Base-by-base conservation (phyloP, 768 basidiomycete species). In the Polyporus arcularius region DNA sequence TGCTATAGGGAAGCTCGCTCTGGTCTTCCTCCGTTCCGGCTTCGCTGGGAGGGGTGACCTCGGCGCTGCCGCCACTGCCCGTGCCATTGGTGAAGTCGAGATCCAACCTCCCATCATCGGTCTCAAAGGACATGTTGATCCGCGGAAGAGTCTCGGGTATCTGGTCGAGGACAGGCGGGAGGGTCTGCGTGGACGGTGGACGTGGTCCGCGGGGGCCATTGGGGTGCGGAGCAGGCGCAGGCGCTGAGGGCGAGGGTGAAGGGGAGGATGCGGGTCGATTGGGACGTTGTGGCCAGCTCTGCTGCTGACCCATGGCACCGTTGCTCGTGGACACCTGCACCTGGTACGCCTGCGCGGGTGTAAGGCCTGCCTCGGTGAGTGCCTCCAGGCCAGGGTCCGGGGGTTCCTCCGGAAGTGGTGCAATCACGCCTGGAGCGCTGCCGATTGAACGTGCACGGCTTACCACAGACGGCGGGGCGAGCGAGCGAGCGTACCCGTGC, bases 301-400 rank as follows among this genome's bases (percentile, higher is more conserved):
- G 61, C 28, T 68, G 70, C 28, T 72, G 74, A 15, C 66, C 68
- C 49, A 74, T 67, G 43, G 80, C 21, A 41, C 28, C 15, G 58
- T 72, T 78, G 67, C 79, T 83, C 59, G 73, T 74, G 67, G 85
- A 86, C 48, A 90, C 80, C 71, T 92, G 89, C 8, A 86, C 85
- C 68, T 91, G 92, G 75, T 92, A 92, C 39, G 88, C 86, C 71
- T 93, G 91, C 10, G 89, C 88, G 46, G 89, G 85, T 4, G 89
- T 89, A 53, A 91, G 80, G 3, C 85, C 86, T 39, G 80, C 75
- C 56, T 76, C 78, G 16, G 78, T 74, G 42, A 77, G 66, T 26
- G 73, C 72, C 61, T 85, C 83, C 62, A 77, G 76, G 47, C 68
- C 68, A 8, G 76, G 70, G 71, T 83, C 82, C 67, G 80, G 77